A percentile compares a stretch with the other conserved stretches of the same genome.
These are phyloP conservation scores for Podospora anserina DNA, from an alignment of 495 filamentous ascomycete genomes.

Conservation along the genomic window DNA sequence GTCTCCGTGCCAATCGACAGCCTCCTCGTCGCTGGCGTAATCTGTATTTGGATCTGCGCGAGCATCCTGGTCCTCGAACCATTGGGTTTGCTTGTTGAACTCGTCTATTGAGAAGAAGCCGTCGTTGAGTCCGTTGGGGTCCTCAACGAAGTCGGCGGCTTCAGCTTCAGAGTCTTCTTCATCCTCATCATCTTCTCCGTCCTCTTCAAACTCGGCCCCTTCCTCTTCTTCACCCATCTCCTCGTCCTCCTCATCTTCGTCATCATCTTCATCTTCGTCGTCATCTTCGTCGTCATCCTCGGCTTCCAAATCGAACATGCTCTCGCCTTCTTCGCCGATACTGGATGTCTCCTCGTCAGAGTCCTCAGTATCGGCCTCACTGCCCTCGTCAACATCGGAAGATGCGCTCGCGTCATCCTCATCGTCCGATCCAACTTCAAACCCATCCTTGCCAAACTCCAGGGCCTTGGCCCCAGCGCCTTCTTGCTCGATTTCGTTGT, in stretches of 20 bases:
- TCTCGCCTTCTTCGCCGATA: conserved; percentile 41
- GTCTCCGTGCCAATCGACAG: conserved; percentile 78
- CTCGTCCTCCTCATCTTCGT: conserved; percentile 20
- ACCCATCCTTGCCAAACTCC: conserved; percentile 47
- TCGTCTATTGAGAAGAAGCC: conserved; percentile 98
- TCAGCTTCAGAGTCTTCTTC: conserved; percentile 35
- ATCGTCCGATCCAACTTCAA: conserved; percentile 43
- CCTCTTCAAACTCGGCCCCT: conserved; percentile 27
- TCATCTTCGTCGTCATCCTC: conserved; percentile 27
- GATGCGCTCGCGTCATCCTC: conserved; percentile 28
- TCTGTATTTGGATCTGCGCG: conserved; percentile 60
- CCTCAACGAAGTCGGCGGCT: conserved; percentile 45
- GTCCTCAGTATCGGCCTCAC: conserved; percentile 39
- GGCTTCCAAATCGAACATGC: conserved; percentile 26
- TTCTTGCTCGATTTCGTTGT: conserved; percentile 30
- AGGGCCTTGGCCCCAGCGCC: conserved; percentile 28
- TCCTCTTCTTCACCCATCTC: conserved; percentile 21
- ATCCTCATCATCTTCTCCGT: conserved; percentile 33
- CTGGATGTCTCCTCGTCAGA: conserved; percentile 44
- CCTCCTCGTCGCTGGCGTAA: conserved; percentile 68
- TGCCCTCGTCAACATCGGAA: conserved; percentile 18
- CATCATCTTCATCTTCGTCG: conserved; percentile 22
- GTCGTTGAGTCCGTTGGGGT: conserved; percentile 71
- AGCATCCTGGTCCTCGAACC: conserved; percentile 78
- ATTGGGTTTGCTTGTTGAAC: conserved; percentile 90